Evolutionary conservation across 1,284 basidiomycete genomes (phyloP), one percentile per base, ranked within the genome.

Genomic region (Trametes pubescens): DNA sequence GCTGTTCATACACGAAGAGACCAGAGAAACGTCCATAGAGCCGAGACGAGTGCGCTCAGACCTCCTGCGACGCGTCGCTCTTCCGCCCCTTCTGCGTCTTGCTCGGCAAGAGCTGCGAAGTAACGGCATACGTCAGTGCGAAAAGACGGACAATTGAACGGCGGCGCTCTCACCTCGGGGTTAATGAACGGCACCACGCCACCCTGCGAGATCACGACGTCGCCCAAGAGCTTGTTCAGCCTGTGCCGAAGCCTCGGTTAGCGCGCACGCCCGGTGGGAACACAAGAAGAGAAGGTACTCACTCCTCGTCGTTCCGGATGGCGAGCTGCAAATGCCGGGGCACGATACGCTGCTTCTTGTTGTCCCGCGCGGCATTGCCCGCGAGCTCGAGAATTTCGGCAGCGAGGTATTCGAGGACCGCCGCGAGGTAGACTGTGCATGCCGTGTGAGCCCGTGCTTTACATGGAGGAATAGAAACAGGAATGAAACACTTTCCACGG

Each of bases 361-460:
- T 91, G 75, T 91, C 89, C 46, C 88, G 84, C 43, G 86, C 88
- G 61, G 91, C 93, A 78, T 94, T 94, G 72, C 92, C 93, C 67
- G 93, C 93, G 58, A 95, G 84, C 79, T 95, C 92, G 74, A 94
- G 90, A 75, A 95, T 94, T 80, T 95, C 93, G 67, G 93, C 93
- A 48, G 92, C 90, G 58, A 94, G 86, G 81, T 94, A 92, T 77
- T 92, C 91, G 53, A 92, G 85, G 56, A 92, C 90, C 61, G 91
- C 92, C 64, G 93, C 92, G 71, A 95, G 89, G 84, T 94, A 95
- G 70, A 94, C 93, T 89, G 37, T 10, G 32, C 11, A 7, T 11
- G 34, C 29, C 2, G 13, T 26, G 22, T 24, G 3, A 32, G 61
- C 26, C 14, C 70, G 57, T 57, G 35, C 13, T 8, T 16, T 34